Conservation (phyloP, 2,329 filamentous ascomycete species). For the Furcasterigmium furcatum region DNA sequence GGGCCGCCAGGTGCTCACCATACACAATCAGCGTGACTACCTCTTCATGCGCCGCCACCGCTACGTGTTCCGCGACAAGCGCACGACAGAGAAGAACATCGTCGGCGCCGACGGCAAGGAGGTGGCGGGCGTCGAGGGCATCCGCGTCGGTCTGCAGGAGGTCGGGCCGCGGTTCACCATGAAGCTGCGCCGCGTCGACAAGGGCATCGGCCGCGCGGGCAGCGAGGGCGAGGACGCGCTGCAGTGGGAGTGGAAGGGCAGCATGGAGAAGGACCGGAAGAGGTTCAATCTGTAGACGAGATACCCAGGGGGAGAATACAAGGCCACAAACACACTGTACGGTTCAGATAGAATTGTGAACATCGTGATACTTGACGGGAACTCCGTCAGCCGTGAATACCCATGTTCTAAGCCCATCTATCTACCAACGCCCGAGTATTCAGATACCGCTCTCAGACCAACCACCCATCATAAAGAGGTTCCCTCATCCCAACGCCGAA, state of each 20-base stretch:
- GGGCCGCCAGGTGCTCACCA: conserved; percentile 84
- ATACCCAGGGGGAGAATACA: conserved; percentile 5
- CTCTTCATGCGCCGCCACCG: conserved; percentile 89
- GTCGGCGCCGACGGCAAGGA: conserved; percentile 77
- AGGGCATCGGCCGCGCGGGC: conserved; percentile 71
- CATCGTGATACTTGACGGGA: too few species aligned
- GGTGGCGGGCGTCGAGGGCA: conserved; percentile 79
- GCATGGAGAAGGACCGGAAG: conserved; percentile 91
- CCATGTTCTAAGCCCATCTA: too few species aligned
- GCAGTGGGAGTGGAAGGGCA: conserved; percentile 95
- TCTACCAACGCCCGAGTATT: too few species aligned
- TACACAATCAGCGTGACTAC: conserved; percentile 95
- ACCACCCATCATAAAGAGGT: too few species aligned
- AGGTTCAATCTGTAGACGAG: conserved; percentile 76
- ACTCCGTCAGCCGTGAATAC: too few species aligned
- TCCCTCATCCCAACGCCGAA: background rate
- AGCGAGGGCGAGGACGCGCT: conserved; percentile 70
- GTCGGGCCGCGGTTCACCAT: conserved; percentile 72
- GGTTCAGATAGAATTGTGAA: too few species aligned
- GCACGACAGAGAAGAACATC: conserved; percentile 81
- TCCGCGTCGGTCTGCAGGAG: conserved; percentile 71
- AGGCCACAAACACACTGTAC: too few species aligned
- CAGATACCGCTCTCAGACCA: too few species aligned
- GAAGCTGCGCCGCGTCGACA: conserved; percentile 87
- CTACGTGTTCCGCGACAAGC: conserved; percentile 90